Conservation (phyloP, 2,329 filamentous ascomycete species). For the Epichloe sibirici region DNA sequence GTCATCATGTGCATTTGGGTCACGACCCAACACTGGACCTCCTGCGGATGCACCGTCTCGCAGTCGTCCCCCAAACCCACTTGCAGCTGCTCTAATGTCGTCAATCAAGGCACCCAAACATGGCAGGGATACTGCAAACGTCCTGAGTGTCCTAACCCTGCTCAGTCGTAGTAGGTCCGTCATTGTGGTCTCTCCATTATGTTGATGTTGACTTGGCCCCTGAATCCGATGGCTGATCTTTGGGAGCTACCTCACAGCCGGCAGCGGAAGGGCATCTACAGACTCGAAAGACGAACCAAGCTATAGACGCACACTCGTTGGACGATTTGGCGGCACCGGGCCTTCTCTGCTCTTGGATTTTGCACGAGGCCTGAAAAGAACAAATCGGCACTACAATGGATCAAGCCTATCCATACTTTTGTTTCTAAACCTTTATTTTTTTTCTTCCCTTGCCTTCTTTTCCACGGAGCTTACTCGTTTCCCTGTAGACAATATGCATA, state of each 20-base stretch:
- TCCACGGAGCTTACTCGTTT: neutral
- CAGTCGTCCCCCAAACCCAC: slow-evolving; percentile 16
- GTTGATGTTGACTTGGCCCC: neutral
- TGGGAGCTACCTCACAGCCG: neutral
- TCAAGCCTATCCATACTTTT: neutral
- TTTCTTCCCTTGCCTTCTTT: slow-evolving; percentile 3
- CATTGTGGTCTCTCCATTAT: neutral
- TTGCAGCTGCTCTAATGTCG: slow-evolving; percentile 16
- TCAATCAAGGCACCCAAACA: slow-evolving; percentile 16
- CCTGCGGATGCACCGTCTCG: slow-evolving; percentile 19
- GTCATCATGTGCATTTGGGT: slow-evolving; percentile 24
- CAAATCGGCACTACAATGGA: neutral
- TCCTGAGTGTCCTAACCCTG: slow-evolving; percentile 19
- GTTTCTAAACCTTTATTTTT: neutral
- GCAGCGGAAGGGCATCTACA: neutral
- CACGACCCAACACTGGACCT: slow-evolving; percentile 19
- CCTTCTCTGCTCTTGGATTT: neutral
- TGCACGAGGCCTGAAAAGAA: neutral
- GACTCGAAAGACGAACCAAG: slow-evolving; percentile 10
- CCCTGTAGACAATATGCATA: neutral
- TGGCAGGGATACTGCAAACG: slow-evolving; percentile 23
- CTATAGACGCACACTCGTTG: slow-evolving; percentile 11
- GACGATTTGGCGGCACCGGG: slow-evolving; percentile 3
- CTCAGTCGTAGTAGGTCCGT: slow-evolving; percentile 4
- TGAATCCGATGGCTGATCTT: neutral